phyloP scores from a whole-genome alignment of 768 basidiomycete species.

The Xerocomus potaroensis region DNA sequence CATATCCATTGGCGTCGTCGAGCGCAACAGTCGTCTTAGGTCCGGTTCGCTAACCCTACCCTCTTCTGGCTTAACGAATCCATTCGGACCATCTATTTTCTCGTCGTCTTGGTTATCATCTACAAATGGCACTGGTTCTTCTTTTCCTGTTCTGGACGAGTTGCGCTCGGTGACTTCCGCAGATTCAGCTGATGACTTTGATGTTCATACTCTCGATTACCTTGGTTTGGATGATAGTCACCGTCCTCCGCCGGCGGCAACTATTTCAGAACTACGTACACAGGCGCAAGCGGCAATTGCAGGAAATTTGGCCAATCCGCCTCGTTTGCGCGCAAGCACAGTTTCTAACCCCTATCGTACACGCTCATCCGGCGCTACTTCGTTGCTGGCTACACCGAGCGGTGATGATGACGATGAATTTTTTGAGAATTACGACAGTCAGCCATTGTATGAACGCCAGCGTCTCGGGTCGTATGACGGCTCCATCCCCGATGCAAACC shows the following conservation, averaged over 20 bases:
- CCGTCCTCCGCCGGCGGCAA: slow-evolving; percentile 76
- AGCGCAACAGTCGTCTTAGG: slow-evolving; percentile 79
- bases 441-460: slow-evolving; percentile 44
- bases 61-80: slow-evolving; percentile 68
- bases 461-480: slow-evolving; percentile 61
- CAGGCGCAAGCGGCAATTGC: slow-evolving; percentile 91
- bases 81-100: slow-evolving; percentile 87
- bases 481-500: slow-evolving; percentile 45
- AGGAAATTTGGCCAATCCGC: slow-evolving; percentile 73
- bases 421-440: slow-evolving; percentile 55
- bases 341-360: slow-evolving; percentile 90
- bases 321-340: slow-evolving; percentile 82
- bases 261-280: slow-evolving; percentile 81
- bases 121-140: slow-evolving; percentile 50
- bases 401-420: slow-evolving; percentile 74
- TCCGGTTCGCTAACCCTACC: slow-evolving; percentile 92
- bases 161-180: slow-evolving; percentile 75
- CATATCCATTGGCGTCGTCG: slow-evolving; percentile 34
- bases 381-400: slow-evolving; percentile 58
- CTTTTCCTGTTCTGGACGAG: slow-evolving; percentile 71
- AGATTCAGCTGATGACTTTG: slow-evolving; percentile 82
- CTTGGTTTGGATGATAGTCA: slow-evolving; percentile 85
- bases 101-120: slow-evolving; percentile 84
- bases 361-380: slow-evolving; percentile 54
- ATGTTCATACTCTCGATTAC: slow-evolving; percentile 94